Base-by-base conservation (phyloP, 371 early-diverging fungal genomes). In the Actinomortierella ambigua region DNA sequence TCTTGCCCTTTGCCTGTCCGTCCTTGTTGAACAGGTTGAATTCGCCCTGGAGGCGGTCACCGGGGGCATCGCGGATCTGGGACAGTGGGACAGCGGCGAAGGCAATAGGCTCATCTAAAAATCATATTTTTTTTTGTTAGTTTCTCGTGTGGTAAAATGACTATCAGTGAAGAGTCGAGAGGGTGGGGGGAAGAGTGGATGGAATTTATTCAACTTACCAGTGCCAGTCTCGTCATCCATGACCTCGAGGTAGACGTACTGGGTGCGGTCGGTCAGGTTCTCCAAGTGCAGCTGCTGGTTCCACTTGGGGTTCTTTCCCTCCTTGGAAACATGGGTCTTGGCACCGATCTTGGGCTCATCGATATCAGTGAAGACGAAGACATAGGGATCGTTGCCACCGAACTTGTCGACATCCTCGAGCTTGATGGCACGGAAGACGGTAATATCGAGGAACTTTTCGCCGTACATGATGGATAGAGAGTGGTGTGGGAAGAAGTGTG, bases 81-180 rank as follows among this genome's bases (percentile, higher is more conserved):
- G 68, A 64, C 46, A 86, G 65, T 27, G 84, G 83, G 34, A 86
- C 84, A 48, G 84, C 81, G 50, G 78, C 63, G 67, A 84, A 86
- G 56, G 81, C 87, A 44, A 86, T 86, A 52, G 81, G 77, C 57
- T 77, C 79, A 50, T 81, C 75, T 34, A 11, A n/a, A n/a, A n/a
- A n/a, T n/a, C n/a, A n/a, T n/a, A n/a, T n/a, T n/a, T n/a, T n/a
- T n/a, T n/a, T n/a, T n/a, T n/a, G n/a, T n/a, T n/a, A n/a, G n/a
- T n/a, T n/a, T n/a, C n/a, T n/a, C n/a, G n/a, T n/a, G n/a, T n/a
- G n/a, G n/a, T n/a, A n/a, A n/a, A n/a, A n/a, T n/a, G n/a, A n/a
- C n/a, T n/a, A n/a, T n/a, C n/a, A n/a, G n/a, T n/a, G n/a, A n/a
- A n/a, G n/a, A n/a, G n/a, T n/a, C n/a, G n/a, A n/a, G n/a, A n/a